phyloP scores from a whole-genome alignment of 1,284 basidiomycete genomes.

The Boletus holoroseus region DNA sequence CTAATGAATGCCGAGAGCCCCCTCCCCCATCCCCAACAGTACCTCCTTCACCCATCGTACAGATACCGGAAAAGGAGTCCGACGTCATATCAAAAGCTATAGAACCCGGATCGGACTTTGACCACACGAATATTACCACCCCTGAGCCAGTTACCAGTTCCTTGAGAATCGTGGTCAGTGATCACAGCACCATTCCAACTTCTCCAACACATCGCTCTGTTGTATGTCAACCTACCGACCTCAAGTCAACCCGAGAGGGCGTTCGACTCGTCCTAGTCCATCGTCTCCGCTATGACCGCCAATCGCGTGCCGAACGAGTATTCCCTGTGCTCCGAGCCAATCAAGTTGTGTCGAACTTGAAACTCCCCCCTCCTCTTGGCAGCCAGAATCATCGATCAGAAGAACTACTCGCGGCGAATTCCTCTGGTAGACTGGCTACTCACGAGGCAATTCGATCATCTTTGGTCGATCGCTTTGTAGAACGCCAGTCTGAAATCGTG shows the following conservation, averaged over 20 bases:
- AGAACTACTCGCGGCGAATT: constrained; percentile 41
- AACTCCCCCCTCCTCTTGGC: constrained; percentile 15
- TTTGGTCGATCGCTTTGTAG: constrained; percentile 50
- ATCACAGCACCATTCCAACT: constrained; percentile 23
- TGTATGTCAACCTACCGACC: constrained; percentile 28
- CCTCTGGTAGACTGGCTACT: constrained; percentile 34
- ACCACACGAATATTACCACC: constrained; percentile 10
- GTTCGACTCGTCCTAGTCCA: constrained; percentile 58
- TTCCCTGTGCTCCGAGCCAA: constrained; percentile 60
- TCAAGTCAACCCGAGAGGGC: constrained; percentile 49
- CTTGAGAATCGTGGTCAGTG: constrained; percentile 31
- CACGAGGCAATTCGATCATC: constrained; percentile 43
- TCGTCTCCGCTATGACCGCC: constrained; percentile 52
- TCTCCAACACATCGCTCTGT: constrained; percentile 7
- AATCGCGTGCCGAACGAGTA: constrained; percentile 56
- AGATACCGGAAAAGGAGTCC: constrained; percentile 16
- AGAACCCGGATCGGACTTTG: constrained; percentile 9
- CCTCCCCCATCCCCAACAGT: constrained; percentile 13
- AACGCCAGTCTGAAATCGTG: constrained; percentile 45
- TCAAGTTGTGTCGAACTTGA: constrained; percentile 37
- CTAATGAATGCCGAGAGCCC: constrained; percentile 5
- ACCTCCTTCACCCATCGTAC: constrained; percentile 12
- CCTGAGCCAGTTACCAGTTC: constrained; percentile 13
- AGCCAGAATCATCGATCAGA: constrained; percentile 39
- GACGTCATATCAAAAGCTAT: constrained; percentile 13